phyloP scores from a whole-genome alignment of 306 rosid genomes.

The Cucumis cinereus region DNA sequence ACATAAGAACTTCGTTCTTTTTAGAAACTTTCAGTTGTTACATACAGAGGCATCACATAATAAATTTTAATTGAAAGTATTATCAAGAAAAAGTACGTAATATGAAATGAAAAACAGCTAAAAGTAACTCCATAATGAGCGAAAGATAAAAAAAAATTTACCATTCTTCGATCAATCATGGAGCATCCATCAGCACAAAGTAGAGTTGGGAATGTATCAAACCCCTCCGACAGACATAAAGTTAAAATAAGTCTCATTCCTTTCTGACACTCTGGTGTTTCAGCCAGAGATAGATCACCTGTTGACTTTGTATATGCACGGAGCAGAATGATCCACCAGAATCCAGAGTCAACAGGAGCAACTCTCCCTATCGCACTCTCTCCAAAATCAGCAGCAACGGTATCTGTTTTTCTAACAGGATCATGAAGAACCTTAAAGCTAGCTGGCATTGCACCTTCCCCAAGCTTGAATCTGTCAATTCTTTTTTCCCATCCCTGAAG shows the following conservation, averaged over 20 bases:
- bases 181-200: conserved; percentile 19
- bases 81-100: background rate
- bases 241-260: conserved; percentile 15
- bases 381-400: conserved; percentile 16
- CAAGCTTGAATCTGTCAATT: conserved; percentile 16
- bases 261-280: conserved; percentile 17
- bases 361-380: conserved; percentile 18
- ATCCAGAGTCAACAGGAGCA: conserved; percentile 17
- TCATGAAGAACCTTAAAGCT: conserved; percentile 19
- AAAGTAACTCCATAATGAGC: background rate
- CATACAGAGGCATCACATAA: background rate
- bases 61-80: background rate
- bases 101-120: background rate
- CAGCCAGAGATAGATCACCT: conserved; percentile 12
- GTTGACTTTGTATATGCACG: conserved; percentile 18
- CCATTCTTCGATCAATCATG: conserved; percentile 18
- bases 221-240: conserved; percentile 12
- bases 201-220: conserved; percentile 14
- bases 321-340: conserved; percentile 17
- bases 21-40: background rate
- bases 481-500: conserved; percentile 17
- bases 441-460: conserved; percentile 20
- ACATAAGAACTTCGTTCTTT: background rate
- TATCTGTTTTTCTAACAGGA: conserved; percentile 12
- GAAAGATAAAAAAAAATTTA: background rate